Conservation (phyloP, 495 filamentous ascomycete species). For the Podospora tetraspora region DNA sequence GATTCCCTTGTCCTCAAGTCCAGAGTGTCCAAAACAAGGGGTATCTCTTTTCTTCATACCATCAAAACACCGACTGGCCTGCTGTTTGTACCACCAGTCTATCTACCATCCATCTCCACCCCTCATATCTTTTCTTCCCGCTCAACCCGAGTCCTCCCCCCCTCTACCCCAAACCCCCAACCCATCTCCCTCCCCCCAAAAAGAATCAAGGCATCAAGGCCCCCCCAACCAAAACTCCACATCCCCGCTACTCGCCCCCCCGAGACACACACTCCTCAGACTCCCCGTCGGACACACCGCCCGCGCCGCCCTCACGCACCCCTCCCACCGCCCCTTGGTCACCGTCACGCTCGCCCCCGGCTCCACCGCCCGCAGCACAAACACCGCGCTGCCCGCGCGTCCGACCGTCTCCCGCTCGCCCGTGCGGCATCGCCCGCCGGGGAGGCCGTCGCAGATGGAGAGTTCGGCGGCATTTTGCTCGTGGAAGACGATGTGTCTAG, state of each 20-base stretch:
- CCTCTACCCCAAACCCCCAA: background rate
- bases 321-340: slow-evolving; percentile 47
- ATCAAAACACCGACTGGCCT: background rate
- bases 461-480: slow-evolving; percentile 51
- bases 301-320: slow-evolving; percentile 44
- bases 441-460: slow-evolving; percentile 49
- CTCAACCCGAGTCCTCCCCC: no score
- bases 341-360: slow-evolving; percentile 44
- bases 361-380: slow-evolving; percentile 35
- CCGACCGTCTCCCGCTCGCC: slow-evolving; percentile 39
- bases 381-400: slow-evolving; percentile 42
- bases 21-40: background rate
- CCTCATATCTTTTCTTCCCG: no score
- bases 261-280: slow-evolving; percentile 41
- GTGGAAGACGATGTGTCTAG: slow-evolving; percentile 47
- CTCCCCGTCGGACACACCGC: slow-evolving; percentile 45
- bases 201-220: background rate
- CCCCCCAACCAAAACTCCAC: slow-evolving; percentile 40
- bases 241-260: slow-evolving; percentile 42
- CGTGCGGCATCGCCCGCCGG: slow-evolving; percentile 40
- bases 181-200: no score
- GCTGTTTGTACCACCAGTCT: background rate
- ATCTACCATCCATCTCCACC: background rate
- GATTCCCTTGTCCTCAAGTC: background rate
- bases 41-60: background rate